Percentiles rank a stretch among this genome's conserved stretches.
Evolutionary conservation across 148 eudicot genomes (phyloP).

Genomic region (Selenicereus undatus): DNA sequence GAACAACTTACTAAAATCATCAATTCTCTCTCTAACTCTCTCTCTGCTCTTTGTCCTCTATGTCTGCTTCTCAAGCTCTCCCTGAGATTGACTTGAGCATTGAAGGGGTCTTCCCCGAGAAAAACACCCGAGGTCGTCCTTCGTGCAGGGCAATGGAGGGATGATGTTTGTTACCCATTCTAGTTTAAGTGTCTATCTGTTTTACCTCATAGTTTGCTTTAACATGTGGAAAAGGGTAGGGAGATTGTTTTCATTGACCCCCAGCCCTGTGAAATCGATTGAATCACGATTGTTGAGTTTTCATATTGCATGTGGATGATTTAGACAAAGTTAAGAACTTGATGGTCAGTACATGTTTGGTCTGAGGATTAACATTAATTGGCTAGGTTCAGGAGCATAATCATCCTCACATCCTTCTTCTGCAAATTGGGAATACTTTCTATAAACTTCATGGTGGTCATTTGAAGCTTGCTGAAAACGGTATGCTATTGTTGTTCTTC

Average conservation of each 20-base stretch:
- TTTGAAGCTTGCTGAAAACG: constrained; percentile 83
- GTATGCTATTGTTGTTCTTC: constrained; percentile 16
- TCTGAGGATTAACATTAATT: background rate
- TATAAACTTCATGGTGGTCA: constrained; percentile 98
- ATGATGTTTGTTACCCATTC: too few species aligned
- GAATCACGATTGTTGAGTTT: background rate
- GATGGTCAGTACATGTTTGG: background rate
- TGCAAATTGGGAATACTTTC: constrained; percentile 90
- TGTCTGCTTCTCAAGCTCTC: too few species aligned
- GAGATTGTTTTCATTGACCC: background rate
- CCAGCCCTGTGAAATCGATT: background rate
- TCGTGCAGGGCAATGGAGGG: too few species aligned
- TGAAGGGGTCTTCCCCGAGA: too few species aligned
- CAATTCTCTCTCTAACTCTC: too few species aligned
- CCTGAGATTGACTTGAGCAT: too few species aligned
- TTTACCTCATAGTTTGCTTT: too few species aligned
- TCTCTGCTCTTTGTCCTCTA: too few species aligned
- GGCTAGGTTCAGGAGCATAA: constrained; percentile 93
- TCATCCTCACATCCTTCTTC: constrained; percentile 62
- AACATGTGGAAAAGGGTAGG: background rate
- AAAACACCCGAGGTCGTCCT: too few species aligned
- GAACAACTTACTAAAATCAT: too few species aligned
- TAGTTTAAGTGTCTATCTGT: too few species aligned
- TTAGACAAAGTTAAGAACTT: background rate
- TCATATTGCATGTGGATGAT: background rate